Evolutionary conservation across 1,284 basidiomycete genomes (phyloP).

Genomic region (Phylloporus sp.): DNA sequence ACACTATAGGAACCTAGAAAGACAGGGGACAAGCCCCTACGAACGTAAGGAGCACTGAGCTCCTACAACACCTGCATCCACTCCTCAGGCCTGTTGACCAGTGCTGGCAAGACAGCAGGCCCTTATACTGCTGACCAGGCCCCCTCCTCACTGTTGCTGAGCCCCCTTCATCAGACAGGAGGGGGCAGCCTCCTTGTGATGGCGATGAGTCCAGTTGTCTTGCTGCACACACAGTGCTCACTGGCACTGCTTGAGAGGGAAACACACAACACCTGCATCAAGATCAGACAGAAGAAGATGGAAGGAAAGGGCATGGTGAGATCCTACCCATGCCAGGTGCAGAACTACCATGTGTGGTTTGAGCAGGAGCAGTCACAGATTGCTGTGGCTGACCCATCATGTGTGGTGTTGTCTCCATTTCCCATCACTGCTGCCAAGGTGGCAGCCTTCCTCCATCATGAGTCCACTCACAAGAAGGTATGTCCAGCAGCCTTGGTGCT

Average conservation of each 20-base stretch:
- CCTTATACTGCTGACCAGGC: background rate
- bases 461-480: conserved; percentile 24
- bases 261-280: background rate
- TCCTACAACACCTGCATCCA: too few relatives aligned
- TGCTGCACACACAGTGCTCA: background rate
- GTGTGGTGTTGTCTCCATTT: background rate
- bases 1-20: too few relatives aligned
- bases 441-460: conserved; percentile 24
- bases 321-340: conserved; percentile 9
- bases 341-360: conserved; percentile 8
- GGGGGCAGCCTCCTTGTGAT: too few relatives aligned
- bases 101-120: background rate
- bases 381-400: background rate
- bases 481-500: background rate
- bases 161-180: too few relatives aligned
- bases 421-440: conserved; percentile 24
- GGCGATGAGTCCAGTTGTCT: background rate
- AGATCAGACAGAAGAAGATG: too few relatives aligned
- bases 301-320: conserved; percentile 10
- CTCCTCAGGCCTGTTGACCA: too few relatives aligned
- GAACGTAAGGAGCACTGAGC: too few relatives aligned
- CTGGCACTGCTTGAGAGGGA: background rate
- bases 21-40: too few relatives aligned
- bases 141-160: background rate
- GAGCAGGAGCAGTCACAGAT: conserved; percentile 2